Evolutionary conservation across 1,284 basidiomycete species (phyloP).

Genomic region (Athelia psychrophila): DNA sequence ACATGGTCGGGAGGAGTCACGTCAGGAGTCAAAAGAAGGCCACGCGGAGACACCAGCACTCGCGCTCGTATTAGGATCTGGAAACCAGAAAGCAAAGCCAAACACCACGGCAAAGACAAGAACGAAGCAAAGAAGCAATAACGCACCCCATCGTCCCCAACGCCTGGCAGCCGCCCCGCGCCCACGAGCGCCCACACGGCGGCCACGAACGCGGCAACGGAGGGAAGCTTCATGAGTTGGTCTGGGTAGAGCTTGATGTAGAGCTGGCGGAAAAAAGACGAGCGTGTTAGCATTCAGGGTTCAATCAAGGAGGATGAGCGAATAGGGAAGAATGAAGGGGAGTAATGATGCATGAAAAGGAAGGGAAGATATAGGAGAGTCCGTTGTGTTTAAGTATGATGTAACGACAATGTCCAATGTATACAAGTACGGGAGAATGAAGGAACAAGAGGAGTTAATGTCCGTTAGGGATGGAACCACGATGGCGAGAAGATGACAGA

Average conservation of each 20-base stretch:
- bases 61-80: too few relatives aligned
- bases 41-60: too few relatives aligned
- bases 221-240: conserved; percentile 65
- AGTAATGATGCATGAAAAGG: not conserved
- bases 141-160: conserved; percentile 76
- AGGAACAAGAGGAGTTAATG: too few relatives aligned
- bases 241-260: conserved; percentile 93
- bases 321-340: too few relatives aligned
- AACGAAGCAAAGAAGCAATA: conserved; percentile 21
- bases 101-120: not conserved
- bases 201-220: conserved; percentile 83
- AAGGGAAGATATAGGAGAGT: conserved; percentile 7
- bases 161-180: conserved; percentile 62
- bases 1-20: conserved; percentile 9
- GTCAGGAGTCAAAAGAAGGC: too few relatives aligned
- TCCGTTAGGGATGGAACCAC: too few relatives aligned
- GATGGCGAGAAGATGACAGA: too few relatives aligned
- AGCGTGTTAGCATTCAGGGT: not conserved
- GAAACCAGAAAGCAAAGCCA: too few relatives aligned
- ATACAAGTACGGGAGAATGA: too few relatives aligned
- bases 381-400: too few relatives aligned
- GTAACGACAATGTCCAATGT: too few relatives aligned
- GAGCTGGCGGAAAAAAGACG: conserved; percentile 44
- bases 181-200: conserved; percentile 91
- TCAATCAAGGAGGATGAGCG: conserved; percentile 4